phyloP scores from a whole-genome alignment of 2,329 filamentous ascomycete genomes.

The Cercospora sp. region DNA sequence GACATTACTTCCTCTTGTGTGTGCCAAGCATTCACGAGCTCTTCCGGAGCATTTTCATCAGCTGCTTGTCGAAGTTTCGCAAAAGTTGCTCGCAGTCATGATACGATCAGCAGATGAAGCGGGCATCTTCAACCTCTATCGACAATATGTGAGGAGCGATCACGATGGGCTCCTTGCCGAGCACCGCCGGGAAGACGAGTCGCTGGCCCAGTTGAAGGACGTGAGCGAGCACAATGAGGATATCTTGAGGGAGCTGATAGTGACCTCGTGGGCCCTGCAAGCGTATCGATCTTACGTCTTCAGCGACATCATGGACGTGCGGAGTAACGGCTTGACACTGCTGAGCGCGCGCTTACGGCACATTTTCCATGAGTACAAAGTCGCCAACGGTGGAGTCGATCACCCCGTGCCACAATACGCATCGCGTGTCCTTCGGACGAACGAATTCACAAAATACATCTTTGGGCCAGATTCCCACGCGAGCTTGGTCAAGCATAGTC shows the following conservation, averaged over 20 bases:
- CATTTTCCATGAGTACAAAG: conserved; percentile 58
- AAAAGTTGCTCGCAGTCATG: conserved; percentile 9
- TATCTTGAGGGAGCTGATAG: conserved; percentile 51
- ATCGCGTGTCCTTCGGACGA: conserved; percentile 66
- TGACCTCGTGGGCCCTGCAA: conserved; percentile 68
- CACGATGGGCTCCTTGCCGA: conserved; percentile 27
- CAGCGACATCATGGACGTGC: conserved; percentile 86
- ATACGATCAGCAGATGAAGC: conserved; percentile 11
- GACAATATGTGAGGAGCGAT: conserved; percentile 28
- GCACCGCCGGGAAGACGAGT: conserved; percentile 1
- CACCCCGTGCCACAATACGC: conserved; percentile 66
- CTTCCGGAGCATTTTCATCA: conserved; percentile 34
- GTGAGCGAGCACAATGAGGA: conserved; percentile 23
- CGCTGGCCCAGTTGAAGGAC: conserved; percentile 14
- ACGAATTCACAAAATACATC: conserved; percentile 79
- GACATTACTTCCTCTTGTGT: conserved; percentile 31
- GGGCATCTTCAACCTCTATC: conserved; percentile 24
- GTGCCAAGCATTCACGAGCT: conserved; percentile 36
- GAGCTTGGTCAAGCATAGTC: conserved; percentile 77
- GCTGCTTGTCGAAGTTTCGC: conserved; percentile 14
- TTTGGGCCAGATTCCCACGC: conserved; percentile 89
- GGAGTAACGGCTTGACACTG: conserved; percentile 72
- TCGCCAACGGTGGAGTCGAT: conserved; percentile 29
- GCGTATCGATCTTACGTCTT: conserved; percentile 71
- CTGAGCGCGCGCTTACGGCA: conserved; percentile 71